Percentiles rank a stretch among this genome's conserved stretches.
phyloP scores from a whole-genome alignment of 495 filamentous ascomycete species.

The Terfezia claveryi region DNA sequence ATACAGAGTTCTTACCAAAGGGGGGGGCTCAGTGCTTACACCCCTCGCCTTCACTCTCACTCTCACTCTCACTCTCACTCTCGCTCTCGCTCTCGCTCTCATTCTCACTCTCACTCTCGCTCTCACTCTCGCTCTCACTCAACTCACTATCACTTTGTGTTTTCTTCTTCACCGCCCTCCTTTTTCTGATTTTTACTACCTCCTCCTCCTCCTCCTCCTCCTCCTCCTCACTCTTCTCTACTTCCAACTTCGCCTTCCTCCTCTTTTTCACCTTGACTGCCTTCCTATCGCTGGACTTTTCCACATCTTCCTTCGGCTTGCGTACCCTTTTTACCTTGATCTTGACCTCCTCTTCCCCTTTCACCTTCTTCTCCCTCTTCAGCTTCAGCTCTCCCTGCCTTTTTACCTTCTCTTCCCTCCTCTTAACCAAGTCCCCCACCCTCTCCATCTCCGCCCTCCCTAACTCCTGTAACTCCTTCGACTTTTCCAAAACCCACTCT shows the following conservation, averaged over 20 bases:
- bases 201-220: background rate
- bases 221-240: constrained; percentile 7
- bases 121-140: no score
- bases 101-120: no score
- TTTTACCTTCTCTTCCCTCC: constrained; percentile 34
- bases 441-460: constrained; percentile 50
- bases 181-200: no score
- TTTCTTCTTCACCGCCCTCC: no score
- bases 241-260: constrained; percentile 2
- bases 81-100: no score
- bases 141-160: no score
- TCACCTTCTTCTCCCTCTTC: constrained; percentile 32
- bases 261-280: constrained; percentile 3
- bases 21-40: no score
- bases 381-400: constrained; percentile 23
- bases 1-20: no score
- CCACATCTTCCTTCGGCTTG: constrained; percentile 1
- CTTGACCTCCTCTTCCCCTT: constrained; percentile 21
- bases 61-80: no score
- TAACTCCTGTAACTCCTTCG: constrained; percentile 39
- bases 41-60: no score
- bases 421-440: constrained; percentile 52
- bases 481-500: constrained; percentile 42
- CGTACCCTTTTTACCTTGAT: constrained; percentile 15
- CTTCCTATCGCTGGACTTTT: constrained; percentile 6